phyloP scores from a whole-genome alignment of 495 filamentous ascomycete species.

The Neurospora africana region DNA sequence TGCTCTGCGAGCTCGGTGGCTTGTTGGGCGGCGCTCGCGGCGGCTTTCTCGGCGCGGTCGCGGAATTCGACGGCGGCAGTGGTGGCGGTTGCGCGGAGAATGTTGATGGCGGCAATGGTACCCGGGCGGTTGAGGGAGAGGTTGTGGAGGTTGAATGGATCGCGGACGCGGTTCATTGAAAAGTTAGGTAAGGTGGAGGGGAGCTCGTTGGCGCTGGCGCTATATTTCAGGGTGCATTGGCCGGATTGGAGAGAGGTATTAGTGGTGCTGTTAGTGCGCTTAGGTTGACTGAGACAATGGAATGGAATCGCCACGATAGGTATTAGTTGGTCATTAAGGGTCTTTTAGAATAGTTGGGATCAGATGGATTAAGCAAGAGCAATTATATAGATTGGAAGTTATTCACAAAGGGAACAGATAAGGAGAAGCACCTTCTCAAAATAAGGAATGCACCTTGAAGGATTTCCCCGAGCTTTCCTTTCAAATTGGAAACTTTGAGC shows the following conservation, averaged over 20 bases:
- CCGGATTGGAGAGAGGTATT: neutral
- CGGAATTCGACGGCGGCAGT: conserved; percentile 30
- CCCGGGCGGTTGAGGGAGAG: neutral
- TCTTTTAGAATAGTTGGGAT: neutral
- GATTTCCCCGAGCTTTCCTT: neutral
- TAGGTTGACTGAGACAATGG: neutral
- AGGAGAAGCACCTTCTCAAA: neutral
- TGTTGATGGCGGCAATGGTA: conserved; percentile 28
- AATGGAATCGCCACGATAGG: neutral
- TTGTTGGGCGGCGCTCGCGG: conserved; percentile 30
- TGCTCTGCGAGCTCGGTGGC: neutral
- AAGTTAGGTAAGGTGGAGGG: neutral
- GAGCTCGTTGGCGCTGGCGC: neutral
- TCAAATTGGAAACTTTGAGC: neutral
- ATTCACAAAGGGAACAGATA: neutral
- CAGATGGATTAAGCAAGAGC: neutral
- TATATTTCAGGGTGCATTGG: neutral
- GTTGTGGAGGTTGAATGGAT: conserved; percentile 41
- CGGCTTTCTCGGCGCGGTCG: conserved; percentile 30
- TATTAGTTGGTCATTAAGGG: neutral
- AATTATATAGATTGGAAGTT: neutral
- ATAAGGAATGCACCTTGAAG: neutral
- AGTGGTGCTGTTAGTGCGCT: neutral
- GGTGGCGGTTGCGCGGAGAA: conserved; percentile 32
- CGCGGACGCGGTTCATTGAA: conserved; percentile 38